Base-by-base conservation (phyloP, 257 asterid species). In the Coffea eugenioides region DNA sequence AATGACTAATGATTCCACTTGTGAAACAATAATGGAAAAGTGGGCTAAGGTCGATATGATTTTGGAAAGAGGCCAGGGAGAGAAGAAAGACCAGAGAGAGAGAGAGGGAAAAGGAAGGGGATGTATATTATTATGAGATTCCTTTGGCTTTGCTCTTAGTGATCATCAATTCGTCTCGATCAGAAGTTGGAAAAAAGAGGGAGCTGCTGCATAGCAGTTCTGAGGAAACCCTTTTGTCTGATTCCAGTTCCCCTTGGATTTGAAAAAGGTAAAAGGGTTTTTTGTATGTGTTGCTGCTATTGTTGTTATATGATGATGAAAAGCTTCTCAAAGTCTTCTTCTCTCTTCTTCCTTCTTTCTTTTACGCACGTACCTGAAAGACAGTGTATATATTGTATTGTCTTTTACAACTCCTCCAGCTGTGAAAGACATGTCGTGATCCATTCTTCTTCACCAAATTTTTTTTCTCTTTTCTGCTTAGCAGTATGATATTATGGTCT, bases 1-100 rank as follows among this genome's bases (percentile, higher is more conserved):
- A 84, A 79, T 79, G 67, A 82, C 77, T 82, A 82, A 84, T 84
- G 61, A 84, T 82, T 82, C 80, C 68, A 80, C 80, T 85, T 71
- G 79, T 66, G 87, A 77, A 82, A 82, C 64, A 80, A 83, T 69
- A 70, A 71, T 78, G 83, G 68, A 46, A 75, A 83, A 27, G 86
- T 80, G 83, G 66, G 78, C 78, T 59, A 76, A 80, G 75, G 71
- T 69, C 49, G 70, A 80, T 77, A 76, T 46, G 76, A 52, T 74
- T 74, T 16, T 74, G 45, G 78, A 52, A 75, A 46, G 46, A 34
- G 43, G 43, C 43, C 43, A 39, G 18, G 76, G 57, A 69, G 41
- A 61, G 36, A 23, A 1, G 59, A 52, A 52, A 52, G 59, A 52
- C 21, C 21, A 73, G 77, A 82, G 56, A 70, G 27, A 56, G 25